These are phyloP conservation scores for Chlamydomonas sp. DNA, from an alignment of 139 green algal genomes.

Conservation along the genomic window DNA sequence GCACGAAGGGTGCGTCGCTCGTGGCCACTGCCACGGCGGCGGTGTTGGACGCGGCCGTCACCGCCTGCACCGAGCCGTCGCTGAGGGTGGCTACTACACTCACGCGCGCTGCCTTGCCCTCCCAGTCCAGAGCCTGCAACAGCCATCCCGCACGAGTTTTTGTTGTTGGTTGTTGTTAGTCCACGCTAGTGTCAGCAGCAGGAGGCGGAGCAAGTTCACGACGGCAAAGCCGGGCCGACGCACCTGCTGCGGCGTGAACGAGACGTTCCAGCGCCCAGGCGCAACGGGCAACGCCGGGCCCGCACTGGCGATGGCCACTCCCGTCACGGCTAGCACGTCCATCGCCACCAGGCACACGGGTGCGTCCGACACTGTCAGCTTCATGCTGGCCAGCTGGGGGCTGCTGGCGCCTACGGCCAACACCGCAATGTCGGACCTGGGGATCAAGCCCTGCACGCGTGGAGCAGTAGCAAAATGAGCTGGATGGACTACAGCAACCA, in stretches of 20 bases:
- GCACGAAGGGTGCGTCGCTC: constrained; percentile 21
- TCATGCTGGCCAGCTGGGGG: not conserved
- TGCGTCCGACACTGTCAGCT: constrained; percentile 19
- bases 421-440: not conserved
- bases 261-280: constrained; percentile 3
- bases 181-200: not conserved
- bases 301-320: not conserved
- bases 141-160: not conserved
- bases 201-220: not conserved
- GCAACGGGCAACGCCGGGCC: not conserved
- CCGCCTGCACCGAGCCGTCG: constrained; percentile 43
- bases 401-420: not conserved
- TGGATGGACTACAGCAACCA: too few species aligned
- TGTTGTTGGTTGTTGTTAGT: too few species aligned
- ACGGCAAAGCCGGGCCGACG: not conserved
- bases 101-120: constrained; percentile 34
- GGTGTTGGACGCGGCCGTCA: constrained; percentile 10
- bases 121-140: constrained; percentile 39
- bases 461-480: too few species aligned
- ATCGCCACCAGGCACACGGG: constrained; percentile 49
- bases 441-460: not conserved
- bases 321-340: constrained; percentile 38
- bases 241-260: constrained; percentile 29
- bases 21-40: not conserved
- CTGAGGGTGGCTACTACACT: constrained; percentile 41